Evolutionary conservation across 1,284 basidiomycete genomes (phyloP), one percentile per base, ranked within the genome.

Genomic region (Irpex rosettiformis): DNA sequence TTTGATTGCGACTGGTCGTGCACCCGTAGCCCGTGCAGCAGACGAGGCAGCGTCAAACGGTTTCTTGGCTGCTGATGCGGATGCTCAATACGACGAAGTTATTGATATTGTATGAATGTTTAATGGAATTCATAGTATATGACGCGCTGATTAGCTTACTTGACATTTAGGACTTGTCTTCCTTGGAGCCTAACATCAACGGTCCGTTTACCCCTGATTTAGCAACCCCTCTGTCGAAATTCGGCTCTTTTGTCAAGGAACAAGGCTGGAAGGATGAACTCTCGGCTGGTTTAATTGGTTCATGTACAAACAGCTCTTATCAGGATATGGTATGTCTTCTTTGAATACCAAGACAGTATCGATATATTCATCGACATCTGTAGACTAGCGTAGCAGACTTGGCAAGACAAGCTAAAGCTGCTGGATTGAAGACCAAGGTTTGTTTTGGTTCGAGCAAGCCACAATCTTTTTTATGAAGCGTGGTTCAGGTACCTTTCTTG

Each of bases 121-220:
- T 6, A n/a, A n/a, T n/a, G n/a, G n/a, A n/a, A 16, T 42, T 10
- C 30, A n/a, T 45, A 16, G 24, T 24, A 43, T 29, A 22, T 33
- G 27, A 47, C 24, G 2, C 10, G 27, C 55, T 7, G 45, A 22
- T 54, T 48, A n/a, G 47, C 49, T 52, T 3, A 11, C 10, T 33
- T 52, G 21, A 40, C 51, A 33, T 5, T 29, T 51, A 94, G 90
- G 87, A 99, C 72, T 79, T 99, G 27, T 94, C 93, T 5, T 85
- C 91, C 56, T 80, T 99, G 47, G 97, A 99, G 72, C 97, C 97
- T 6, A 93, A 89, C 57, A 86, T 98, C 69, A 99, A 98, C 72
- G 97, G 97, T 0, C 97, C 97, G 3, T 98, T 98, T 78, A 99
- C 97, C 0, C 97, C 97, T 16, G 97, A 99, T 76, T 78, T 99